Conservation (phyloP, 139 green algal species). For the Tetraselmis chui region DNA sequence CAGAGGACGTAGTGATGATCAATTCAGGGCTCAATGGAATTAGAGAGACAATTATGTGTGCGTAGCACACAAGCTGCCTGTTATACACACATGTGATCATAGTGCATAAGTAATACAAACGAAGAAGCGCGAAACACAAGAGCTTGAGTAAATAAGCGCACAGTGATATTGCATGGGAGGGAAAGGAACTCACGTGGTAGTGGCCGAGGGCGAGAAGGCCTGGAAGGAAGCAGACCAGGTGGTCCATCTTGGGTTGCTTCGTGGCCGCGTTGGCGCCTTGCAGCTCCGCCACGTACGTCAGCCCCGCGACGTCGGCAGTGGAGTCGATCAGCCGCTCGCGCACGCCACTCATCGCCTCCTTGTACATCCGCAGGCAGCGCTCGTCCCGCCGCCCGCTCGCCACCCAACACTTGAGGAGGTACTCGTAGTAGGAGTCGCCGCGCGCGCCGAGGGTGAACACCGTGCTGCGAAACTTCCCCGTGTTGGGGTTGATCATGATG, state of each 20-base stretch:
- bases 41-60: no score
- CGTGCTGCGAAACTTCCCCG: conserved; percentile 3
- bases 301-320: conserved; percentile 1
- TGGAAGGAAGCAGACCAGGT: conserved; percentile 82
- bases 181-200: conserved; percentile 19
- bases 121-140: no score
- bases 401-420: conserved; percentile 80
- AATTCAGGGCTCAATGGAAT: no score
- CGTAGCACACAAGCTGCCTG: no score
- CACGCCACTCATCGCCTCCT: conserved; percentile 47
- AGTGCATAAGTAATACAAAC: no score
- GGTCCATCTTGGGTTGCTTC: conserved; percentile 57
- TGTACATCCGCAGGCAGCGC: conserved; percentile 32
- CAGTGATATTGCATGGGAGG: no score
- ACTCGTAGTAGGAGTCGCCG: conserved; percentile 68
- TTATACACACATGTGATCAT: no score
- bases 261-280: neutral
- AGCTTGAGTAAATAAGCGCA: no score
- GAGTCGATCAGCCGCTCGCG: conserved; percentile 48
- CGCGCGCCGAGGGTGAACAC: conserved; percentile 38
- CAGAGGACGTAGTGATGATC: no score
- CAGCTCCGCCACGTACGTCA: conserved; percentile 50
- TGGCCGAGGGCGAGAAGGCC: conserved; percentile 73
- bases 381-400: conserved; percentile 28
- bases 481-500: conserved; percentile 15